Conservation (phyloP, 2,329 filamentous ascomycete genomes). For the Phyllosticta citrichinensis region DNA sequence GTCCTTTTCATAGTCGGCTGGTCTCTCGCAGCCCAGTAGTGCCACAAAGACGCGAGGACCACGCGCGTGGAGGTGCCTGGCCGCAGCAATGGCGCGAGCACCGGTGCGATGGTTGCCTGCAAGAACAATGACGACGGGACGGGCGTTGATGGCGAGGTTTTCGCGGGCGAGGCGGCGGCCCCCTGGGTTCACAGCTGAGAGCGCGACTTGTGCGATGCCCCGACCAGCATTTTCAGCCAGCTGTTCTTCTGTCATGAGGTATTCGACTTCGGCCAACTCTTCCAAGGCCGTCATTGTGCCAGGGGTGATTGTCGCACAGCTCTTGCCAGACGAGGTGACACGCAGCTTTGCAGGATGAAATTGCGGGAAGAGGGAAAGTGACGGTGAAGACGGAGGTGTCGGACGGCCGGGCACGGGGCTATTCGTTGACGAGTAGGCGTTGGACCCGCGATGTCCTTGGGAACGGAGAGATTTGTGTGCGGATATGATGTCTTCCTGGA, state of each 20-base stretch:
- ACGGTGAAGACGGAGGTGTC: slow-evolving; percentile 28
- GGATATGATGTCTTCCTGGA: slow-evolving; percentile 27
- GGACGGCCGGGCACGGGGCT: slow-evolving; percentile 20
- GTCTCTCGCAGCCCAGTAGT: slow-evolving; percentile 73
- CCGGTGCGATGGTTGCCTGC: slow-evolving; percentile 93
- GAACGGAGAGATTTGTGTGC: slow-evolving; percentile 12
- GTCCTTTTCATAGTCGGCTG: slow-evolving; percentile 68
- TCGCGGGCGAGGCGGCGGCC: slow-evolving; percentile 44
- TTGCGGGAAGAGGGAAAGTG: slow-evolving; percentile 12
- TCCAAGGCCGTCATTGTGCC: slow-evolving; percentile 88
- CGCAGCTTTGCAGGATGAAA: slow-evolving; percentile 28
- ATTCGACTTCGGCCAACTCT: slow-evolving; percentile 77
- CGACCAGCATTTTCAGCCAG: slow-evolving; percentile 87
- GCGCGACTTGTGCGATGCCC: slow-evolving; percentile 74
- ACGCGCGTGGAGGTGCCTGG: slow-evolving; percentile 76
- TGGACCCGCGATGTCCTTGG: slow-evolving; percentile 7
- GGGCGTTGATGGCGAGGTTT: slow-evolving; percentile 30
- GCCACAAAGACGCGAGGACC: slow-evolving; percentile 73
- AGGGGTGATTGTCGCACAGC: slow-evolving; percentile 51
- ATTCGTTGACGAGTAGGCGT: slow-evolving; percentile 22
- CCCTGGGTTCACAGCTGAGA: slow-evolving; percentile 54
- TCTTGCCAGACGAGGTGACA: slow-evolving; percentile 43
- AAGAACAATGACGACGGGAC: slow-evolving; percentile 61
- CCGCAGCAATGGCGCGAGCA: slow-evolving; percentile 73
- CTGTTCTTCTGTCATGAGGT: slow-evolving; percentile 78